A percentile compares a stretch with the other conserved stretches of the same genome.
phyloP scores from a whole-genome alignment of 1,284 basidiomycete genomes.

The Afroboletus lepidellus region DNA sequence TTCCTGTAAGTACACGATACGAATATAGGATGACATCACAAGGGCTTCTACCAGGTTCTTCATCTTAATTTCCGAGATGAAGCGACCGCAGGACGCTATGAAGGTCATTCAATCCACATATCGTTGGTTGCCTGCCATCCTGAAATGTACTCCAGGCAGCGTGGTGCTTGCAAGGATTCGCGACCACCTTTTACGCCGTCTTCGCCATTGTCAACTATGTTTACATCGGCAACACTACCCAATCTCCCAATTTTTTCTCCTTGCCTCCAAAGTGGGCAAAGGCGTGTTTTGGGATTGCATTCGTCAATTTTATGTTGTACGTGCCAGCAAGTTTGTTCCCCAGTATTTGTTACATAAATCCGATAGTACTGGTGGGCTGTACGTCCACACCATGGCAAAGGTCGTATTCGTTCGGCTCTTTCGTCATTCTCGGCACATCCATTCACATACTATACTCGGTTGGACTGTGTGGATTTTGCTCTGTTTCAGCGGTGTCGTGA shows the following conservation, averaged over 20 bases:
- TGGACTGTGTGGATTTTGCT: conserved; percentile 57
- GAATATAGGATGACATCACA: not conserved
- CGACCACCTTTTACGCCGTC: conserved; percentile 48
- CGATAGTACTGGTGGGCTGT: conserved; percentile 45
- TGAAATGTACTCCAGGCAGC: conserved; percentile 39
- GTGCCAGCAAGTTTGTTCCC: conserved; percentile 12
- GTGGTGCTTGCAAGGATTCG: conserved; percentile 51
- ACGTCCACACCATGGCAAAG: conserved; percentile 56
- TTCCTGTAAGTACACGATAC: conserved; percentile 47
- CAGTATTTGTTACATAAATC: not conserved
- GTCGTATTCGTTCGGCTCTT: conserved; percentile 61
- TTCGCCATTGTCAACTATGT: conserved; percentile 55
- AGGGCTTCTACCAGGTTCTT: conserved; percentile 29
- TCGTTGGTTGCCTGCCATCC: not conserved
- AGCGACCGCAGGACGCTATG: conserved; percentile 48
- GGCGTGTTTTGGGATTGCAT: conserved; percentile 45
- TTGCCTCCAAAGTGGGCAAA: conserved; percentile 52
- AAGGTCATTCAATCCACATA: conserved; percentile 34
- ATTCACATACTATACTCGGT: conserved; percentile 52
- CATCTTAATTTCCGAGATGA: conserved; percentile 57
- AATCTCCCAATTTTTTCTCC: conserved; percentile 52
- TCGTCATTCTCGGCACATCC: conserved; percentile 55
- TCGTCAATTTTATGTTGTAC: conserved; percentile 38
- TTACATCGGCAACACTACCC: conserved; percentile 57
- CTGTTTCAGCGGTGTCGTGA: conserved; percentile 41